Evolutionary conservation across 805 yeast genomes (phyloP).

Genomic region (Kuraishia hungarica): DNA sequence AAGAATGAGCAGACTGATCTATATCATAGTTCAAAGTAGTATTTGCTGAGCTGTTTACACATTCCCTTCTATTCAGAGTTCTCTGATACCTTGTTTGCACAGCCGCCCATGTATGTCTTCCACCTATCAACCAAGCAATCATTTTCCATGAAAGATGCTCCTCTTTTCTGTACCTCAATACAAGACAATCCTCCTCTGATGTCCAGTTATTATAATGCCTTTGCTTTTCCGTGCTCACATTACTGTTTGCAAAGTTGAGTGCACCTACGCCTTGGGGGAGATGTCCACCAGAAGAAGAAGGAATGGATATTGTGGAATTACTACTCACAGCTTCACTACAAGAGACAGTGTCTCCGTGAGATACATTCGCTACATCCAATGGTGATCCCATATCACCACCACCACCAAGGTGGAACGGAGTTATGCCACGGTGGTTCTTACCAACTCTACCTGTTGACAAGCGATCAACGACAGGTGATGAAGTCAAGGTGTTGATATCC

Average conservation of each 20-base stretch:
- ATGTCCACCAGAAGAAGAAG: neutral
- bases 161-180: constrained; percentile 28
- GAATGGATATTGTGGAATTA: neutral
- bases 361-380: too few species aligned
- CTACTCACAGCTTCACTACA: neutral
- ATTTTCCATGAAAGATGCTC: constrained; percentile 28
- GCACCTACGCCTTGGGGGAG: too few species aligned
- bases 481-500: too few species aligned
- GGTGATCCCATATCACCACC: too few species aligned
- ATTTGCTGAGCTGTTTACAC: neutral
- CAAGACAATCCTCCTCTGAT: constrained; percentile 25
- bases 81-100: constrained; percentile 38
- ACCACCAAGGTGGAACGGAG: neutral
- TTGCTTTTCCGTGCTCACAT: neutral
- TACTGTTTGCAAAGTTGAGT: neutral
- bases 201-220: constrained; percentile 20
- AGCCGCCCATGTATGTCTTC: constrained; percentile 34
- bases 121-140: constrained; percentile 22
- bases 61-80: constrained; percentile 9
- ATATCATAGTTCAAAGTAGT: neutral
- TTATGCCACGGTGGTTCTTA: neutral
- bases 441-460: neutral
- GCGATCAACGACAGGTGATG: neutral
- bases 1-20: too few species aligned
- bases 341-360: too few species aligned